Base-by-base conservation (phyloP, 2,329 filamentous ascomycete genomes). In the Aspergillus spinulosporus region DNA sequence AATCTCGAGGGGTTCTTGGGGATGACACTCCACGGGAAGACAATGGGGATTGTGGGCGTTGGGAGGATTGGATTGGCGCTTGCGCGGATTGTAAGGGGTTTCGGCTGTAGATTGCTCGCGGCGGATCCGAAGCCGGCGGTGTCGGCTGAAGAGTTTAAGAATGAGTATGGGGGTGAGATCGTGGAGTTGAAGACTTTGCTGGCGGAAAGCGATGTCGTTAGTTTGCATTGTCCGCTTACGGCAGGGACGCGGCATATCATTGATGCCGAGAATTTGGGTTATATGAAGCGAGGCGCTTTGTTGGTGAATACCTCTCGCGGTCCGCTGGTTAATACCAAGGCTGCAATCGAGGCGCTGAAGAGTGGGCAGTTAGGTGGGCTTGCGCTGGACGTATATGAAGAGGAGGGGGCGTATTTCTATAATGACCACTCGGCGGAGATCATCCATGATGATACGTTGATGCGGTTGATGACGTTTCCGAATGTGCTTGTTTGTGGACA, bases 301-400 rank as follows among this genome's bases (percentile, higher is more conserved):
- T 72, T 89, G 32, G 78, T 89, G 4, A 60, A 89, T 71, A 89
- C 86, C 0, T 88, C 85, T 3, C 82, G 87, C 1, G 87, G 87
- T 15, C 85, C 81, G 1, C 73, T 89, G 52, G 77, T 89, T 58
- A 76, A 88, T 65, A 86, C 84, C 0, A 72, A 73, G 31, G 81
- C 84, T 8, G 80, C 87, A 54, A 83, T 88, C 53, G 72, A 78
- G 21, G 82, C 83, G 11, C 78, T 89, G 57, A 88, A 89, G 74
- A 76, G 68, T 37, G 77, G 77, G n/a, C 79, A 79, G 26, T 74
- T 89, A 1, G 84, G 84, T 5, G 85, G 83, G 1, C 74, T 88
- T 31, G 86, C 85, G 0, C 76, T 89, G 39, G 86, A 89, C 66
- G 86, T 89, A 12, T 89, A 88, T 68, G 86, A 89, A 66, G 80